Evolutionary conservation across 2,329 filamentous ascomycete genomes (phyloP).

Genomic region (Helicocarpus griseus): DNA sequence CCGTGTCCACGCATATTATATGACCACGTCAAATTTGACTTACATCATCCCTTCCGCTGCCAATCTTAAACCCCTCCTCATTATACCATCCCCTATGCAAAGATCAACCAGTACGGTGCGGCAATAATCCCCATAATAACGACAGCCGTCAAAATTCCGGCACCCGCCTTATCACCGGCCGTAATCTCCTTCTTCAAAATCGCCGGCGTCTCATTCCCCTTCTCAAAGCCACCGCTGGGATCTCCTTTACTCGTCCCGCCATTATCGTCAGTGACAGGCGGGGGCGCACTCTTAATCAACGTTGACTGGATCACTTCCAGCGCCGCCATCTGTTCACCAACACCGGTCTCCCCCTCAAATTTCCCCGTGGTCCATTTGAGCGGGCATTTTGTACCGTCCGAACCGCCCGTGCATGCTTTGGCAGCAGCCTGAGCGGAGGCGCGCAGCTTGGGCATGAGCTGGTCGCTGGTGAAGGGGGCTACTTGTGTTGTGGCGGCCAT

Average conservation of each 20-base stretch:
- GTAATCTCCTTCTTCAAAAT: conserved; percentile 18
- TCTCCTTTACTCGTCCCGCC: conserved; percentile 46
- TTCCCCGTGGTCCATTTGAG: conserved; percentile 49
- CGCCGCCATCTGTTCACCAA: conserved; percentile 61
- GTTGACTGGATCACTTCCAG: conserved; percentile 55
- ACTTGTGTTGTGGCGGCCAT: conserved; percentile 51
- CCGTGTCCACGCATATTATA: background rate
- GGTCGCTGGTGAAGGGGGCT: conserved; percentile 48
- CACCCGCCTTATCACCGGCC: conserved; percentile 30
- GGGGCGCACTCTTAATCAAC: conserved; percentile 38
- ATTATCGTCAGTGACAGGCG: conserved; percentile 43
- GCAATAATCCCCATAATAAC: conserved; percentile 22
- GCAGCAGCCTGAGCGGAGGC: conserved; percentile 52
- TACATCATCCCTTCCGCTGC: no score
- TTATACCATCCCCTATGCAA: background rate
- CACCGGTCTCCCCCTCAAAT: conserved; percentile 51
- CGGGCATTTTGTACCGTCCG: conserved; percentile 51
- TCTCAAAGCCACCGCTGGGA: conserved; percentile 23
- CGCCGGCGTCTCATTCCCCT: conserved; percentile 3
- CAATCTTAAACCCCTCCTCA: no score
- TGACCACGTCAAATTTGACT: no score
- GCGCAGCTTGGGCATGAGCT: conserved; percentile 49
- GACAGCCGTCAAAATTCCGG: conserved; percentile 27
- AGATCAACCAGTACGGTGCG: conserved; percentile 1
- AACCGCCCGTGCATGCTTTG: conserved; percentile 52